Percentiles rank a stretch among this genome's conserved stretches.
phyloP scores from a whole-genome alignment of 2,329 filamentous ascomycete genomes.

The Coniochaeta sp. region DNA sequence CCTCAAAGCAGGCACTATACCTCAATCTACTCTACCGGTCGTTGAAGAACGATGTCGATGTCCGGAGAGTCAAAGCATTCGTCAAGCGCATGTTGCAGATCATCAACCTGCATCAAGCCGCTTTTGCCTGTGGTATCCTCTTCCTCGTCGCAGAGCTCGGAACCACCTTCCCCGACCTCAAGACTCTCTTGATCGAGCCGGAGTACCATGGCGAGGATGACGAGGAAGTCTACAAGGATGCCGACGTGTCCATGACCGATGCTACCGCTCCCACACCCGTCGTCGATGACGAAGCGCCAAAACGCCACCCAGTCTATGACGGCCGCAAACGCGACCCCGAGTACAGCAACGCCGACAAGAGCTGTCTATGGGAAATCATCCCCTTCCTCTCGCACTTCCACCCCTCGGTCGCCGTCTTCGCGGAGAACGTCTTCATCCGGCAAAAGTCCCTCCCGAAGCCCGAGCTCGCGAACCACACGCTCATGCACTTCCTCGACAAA shows the following conservation, averaged over 20 bases:
- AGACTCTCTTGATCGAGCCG: constrained; percentile 70
- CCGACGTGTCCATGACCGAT: constrained; percentile 54
- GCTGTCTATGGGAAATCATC: constrained; percentile 84
- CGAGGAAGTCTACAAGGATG: constrained; percentile 50
- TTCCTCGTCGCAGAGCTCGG: constrained; percentile 82
- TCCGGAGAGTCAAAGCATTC: constrained; percentile 90
- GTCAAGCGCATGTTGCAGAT: constrained; percentile 88
- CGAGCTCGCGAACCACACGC: constrained; percentile 80
- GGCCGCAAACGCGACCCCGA: constrained; percentile 86
- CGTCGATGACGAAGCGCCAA: constrained; percentile 11
- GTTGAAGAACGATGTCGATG: constrained; percentile 82
- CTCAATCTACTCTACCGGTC: constrained; percentile 86
- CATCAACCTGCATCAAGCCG: constrained; percentile 79
- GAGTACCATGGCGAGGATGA: constrained; percentile 70
- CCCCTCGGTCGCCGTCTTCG: constrained; percentile 83
- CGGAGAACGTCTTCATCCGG: constrained; percentile 61
- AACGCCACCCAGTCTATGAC: constrained; percentile 53
- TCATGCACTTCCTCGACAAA: constrained; percentile 94
- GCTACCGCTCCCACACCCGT: constrained; percentile 30
- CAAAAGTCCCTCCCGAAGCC: constrained; percentile 77
- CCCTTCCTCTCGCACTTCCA: constrained; percentile 82
- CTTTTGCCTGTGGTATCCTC: constrained; percentile 88
- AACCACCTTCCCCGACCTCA: constrained; percentile 70
- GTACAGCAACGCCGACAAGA: constrained; percentile 86
- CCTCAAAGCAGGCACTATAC: constrained; percentile 93